Conservation (phyloP, 2,329 filamentous ascomycete genomes). For the Phialocephala sp. region DNA sequence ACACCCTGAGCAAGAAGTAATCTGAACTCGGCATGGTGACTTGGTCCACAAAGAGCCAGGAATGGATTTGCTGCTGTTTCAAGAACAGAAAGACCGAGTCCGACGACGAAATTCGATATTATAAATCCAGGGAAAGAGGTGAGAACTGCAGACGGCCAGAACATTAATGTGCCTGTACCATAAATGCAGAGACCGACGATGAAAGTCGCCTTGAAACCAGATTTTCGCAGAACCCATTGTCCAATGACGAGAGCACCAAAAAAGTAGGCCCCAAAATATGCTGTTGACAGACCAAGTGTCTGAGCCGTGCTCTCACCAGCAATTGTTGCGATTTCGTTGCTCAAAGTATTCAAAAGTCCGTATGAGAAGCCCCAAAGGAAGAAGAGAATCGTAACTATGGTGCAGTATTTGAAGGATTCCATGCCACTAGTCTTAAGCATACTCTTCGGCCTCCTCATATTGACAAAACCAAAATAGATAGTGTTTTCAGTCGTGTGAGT, state of each 20-base stretch:
- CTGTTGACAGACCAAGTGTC: slow-evolving; percentile 69
- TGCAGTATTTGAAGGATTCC: slow-evolving; percentile 75
- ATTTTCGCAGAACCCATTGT: slow-evolving; percentile 70
- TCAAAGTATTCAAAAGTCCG: slow-evolving; percentile 82
- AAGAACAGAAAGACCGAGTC: slow-evolving; percentile 75
- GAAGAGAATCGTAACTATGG: slow-evolving; percentile 80
- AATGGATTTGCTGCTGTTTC: slow-evolving; percentile 85
- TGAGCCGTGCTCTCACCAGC: slow-evolving; percentile 62
- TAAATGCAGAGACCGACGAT: slow-evolving; percentile 79
- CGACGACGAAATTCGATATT: slow-evolving; percentile 75
- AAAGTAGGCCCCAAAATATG: slow-evolving; percentile 76
- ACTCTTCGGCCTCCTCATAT: slow-evolving; percentile 71
- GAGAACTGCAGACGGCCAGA: slow-evolving; percentile 81
- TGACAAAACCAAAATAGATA: slow-evolving; percentile 78
- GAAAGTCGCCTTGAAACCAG: slow-evolving; percentile 81
- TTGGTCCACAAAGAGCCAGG: slow-evolving; percentile 72
- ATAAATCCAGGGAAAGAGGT: slow-evolving; percentile 80
- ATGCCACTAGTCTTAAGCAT: slow-evolving; percentile 67
- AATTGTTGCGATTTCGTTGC: slow-evolving; percentile 69
- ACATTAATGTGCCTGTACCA: slow-evolving; percentile 78
- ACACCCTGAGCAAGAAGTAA: slow-evolving; percentile 78
- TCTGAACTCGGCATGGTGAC: slow-evolving; percentile 74
- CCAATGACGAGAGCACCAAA: slow-evolving; percentile 73
- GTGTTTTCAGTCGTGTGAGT: slow-evolving; percentile 43
- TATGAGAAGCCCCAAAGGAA: slow-evolving; percentile 92